Evolutionary conservation across 495 filamentous ascomycete species (phyloP), one percentile per base, ranked within the genome.

Genomic region (Aspergillus ellipticus): DNA sequence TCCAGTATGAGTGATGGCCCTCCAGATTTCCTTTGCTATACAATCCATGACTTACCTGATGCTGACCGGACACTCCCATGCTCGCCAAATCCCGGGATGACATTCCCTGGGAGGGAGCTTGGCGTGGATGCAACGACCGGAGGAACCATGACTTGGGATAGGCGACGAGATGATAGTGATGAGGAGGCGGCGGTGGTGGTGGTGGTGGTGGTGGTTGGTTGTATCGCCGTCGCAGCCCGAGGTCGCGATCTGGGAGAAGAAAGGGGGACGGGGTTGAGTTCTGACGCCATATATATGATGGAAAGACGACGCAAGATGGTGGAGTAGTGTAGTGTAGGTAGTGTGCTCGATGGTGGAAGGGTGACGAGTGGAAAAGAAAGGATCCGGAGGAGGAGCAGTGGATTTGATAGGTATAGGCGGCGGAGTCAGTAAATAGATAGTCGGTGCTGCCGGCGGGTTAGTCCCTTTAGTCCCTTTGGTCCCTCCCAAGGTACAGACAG

Each of bases 181-280:
- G 69, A 51, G 72, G 75, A 58, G 64, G 72, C 49, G 54, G 55
- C 45, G 53, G 77, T 75, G 58, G 79, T 74, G n/a, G n/a, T n/a
- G n/a, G n/a, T n/a, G n/a, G 72, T 51, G 54, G 55, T 47, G 53
- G 77, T 75, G 58, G 79, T 74, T 43, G 62, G 81, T 65, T 59
- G 73, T 64, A 62, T 63, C 64, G 74, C 79, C 72, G 75, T 85
- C 75, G 62, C 80, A 74, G 66, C 79, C 76, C 53, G 68, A 55
- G 69, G 68, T 39, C 64, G 75, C 13, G 66, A 62, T 54, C 76
- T 56, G 21, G 49, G 76, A 21, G 81, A 78, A 26, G 82, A 84
- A 5, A 80, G 69, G 47, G 85, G 76, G 26, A 82, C 72, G 2
- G 82, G 77, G 60, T 82, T 88, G 52, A 85, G 71, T 55, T 88